phyloP scores from a whole-genome alignment of 148 eudicot genomes.

The Spergularia bocconei region DNA sequence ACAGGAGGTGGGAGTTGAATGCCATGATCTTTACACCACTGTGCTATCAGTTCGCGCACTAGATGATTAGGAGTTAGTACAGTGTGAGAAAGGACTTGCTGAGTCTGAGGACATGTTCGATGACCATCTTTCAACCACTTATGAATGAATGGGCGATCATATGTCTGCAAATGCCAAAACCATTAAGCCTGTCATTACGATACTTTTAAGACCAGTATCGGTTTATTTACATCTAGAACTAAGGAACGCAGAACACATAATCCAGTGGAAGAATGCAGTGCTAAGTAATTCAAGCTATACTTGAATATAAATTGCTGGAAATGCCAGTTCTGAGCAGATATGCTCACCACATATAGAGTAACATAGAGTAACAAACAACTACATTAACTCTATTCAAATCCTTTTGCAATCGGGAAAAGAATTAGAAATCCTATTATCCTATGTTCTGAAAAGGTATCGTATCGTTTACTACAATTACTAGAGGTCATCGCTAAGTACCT shows the following conservation, averaged over 20 bases:
- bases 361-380: not conserved
- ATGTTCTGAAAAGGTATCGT: not conserved
- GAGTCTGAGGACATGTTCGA: slow-evolving; percentile 63
- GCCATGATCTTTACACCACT: slow-evolving; percentile 66
- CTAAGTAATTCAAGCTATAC: not conserved
- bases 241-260: not conserved
- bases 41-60: slow-evolving; percentile 54
- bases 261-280: not conserved
- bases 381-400: not conserved
- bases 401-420: not conserved
- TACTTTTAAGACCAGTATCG: not conserved
- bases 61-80: slow-evolving; percentile 62
- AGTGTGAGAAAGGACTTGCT: slow-evolving; percentile 63
- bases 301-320: not conserved
- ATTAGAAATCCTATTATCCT: no score
- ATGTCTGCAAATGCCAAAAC: slow-evolving; percentile 52
- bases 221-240: not conserved
- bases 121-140: slow-evolving; percentile 69
- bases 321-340: not conserved
- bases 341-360: not conserved
- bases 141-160: slow-evolving; percentile 67
- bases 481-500: not conserved
- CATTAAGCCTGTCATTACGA: not conserved
- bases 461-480: not conserved
- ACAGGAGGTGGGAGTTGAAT: slow-evolving; percentile 41